Evolutionary conservation across 2,329 filamentous ascomycete species (phyloP).

Genomic region (Scedosporium boydii): DNA sequence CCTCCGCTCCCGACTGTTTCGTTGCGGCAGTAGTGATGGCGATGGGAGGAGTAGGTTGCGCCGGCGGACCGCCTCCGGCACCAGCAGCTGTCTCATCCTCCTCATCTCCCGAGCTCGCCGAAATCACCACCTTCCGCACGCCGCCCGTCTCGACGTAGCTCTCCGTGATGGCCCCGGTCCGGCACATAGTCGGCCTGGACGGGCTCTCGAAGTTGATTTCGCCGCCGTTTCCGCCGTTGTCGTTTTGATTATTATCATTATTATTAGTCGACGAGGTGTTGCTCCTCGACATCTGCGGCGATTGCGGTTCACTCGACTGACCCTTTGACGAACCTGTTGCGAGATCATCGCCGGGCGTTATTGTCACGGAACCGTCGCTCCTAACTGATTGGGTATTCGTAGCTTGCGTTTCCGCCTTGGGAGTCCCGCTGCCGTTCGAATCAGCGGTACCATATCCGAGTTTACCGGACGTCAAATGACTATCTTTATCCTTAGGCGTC

Average conservation of each 20-base stretch:
- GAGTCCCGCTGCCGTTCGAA: background rate
- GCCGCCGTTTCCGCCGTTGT: background rate
- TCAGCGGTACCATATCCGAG: background rate
- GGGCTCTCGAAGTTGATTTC: background rate
- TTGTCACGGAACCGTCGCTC: background rate
- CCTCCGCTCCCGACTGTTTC: background rate
- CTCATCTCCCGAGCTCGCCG: slow-evolving; percentile 24
- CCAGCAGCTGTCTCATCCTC: background rate
- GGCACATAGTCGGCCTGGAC: background rate
- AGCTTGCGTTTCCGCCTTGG: background rate
- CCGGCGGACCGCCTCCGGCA: background rate
- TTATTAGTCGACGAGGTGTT: background rate
- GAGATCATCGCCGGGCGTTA: background rate
- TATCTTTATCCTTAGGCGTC: background rate
- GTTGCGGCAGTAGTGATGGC: background rate
- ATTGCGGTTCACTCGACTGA: background rate
- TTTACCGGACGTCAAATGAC: background rate
- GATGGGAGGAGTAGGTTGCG: background rate
- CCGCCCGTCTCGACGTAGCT: slow-evolving; percentile 67
- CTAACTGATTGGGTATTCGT: background rate
- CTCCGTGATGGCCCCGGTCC: slow-evolving; percentile 62
- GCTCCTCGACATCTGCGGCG: background rate
- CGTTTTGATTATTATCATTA: too few relatives aligned
- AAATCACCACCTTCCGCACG: slow-evolving; percentile 63
- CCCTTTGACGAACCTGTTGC: background rate